A percentile compares a stretch with the other conserved stretches of the same genome.
phyloP scores from a whole-genome alignment of 2,329 filamentous ascomycete genomes.

The Karstenula rhodostoma region DNA sequence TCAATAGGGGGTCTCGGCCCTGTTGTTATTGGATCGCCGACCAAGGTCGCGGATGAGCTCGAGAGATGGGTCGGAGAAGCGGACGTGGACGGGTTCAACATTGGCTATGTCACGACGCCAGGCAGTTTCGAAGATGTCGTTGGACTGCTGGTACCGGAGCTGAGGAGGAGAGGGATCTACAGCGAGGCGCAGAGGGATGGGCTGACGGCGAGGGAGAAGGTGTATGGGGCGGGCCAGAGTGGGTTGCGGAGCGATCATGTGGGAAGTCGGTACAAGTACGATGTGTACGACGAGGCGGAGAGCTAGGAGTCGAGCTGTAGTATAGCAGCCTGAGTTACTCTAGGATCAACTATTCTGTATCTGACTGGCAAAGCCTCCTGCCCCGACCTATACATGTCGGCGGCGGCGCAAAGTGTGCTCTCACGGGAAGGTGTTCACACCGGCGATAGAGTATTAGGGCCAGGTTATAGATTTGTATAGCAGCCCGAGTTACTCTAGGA shows the following conservation, averaged over 20 bases:
- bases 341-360: too few relatives aligned
- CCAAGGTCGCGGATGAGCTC: conserved; percentile 56
- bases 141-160: conserved; percentile 48
- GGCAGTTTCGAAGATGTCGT: conserved; percentile 51
- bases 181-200: conserved; percentile 31
- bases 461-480: too few relatives aligned
- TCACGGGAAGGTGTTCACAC: too few relatives aligned
- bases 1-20: conserved; percentile 69
- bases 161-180: conserved; percentile 46
- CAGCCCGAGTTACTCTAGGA: too few relatives aligned
- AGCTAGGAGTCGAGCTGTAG: too few relatives aligned
- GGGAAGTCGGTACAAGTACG: conserved; percentile 68
- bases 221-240: conserved; percentile 68
- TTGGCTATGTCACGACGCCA: conserved; percentile 55
- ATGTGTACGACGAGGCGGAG: conserved; percentile 63
- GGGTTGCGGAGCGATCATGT: conserved; percentile 66
- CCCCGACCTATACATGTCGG: too few relatives aligned
- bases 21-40: conserved; percentile 34
- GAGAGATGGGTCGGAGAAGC: conserved; percentile 56
- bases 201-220: conserved; percentile 60
- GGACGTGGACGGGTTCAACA: conserved; percentile 48
- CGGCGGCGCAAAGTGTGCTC: too few relatives aligned
- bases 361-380: too few relatives aligned
- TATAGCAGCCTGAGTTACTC: too few relatives aligned
- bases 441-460: too few relatives aligned